Conservation (phyloP, 1,284 basidiomycete species). For the Leccinum huronense region DNA sequence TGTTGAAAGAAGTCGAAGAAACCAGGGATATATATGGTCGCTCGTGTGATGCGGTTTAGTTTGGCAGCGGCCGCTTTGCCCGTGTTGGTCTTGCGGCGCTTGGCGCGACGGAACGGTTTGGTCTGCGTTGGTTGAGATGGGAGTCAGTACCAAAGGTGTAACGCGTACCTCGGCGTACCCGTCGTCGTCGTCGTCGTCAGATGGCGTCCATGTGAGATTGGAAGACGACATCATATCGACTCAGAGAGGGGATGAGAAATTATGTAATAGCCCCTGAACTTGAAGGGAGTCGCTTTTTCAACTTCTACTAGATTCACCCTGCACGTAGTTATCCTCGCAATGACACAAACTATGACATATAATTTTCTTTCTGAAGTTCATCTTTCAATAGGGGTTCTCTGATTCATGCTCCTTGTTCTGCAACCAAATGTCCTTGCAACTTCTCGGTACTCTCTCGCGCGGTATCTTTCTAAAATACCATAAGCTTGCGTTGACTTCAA, state of each 20-base stretch:
- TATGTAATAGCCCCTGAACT: background rate
- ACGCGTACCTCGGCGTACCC: constrained; percentile 24
- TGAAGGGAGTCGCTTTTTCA: too few species aligned
- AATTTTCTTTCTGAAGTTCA: too few species aligned
- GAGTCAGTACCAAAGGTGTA: background rate
- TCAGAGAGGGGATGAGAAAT: background rate
- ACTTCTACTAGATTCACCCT: too few species aligned
- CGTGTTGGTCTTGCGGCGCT: constrained; percentile 30
- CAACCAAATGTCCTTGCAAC: too few species aligned
- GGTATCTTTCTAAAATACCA: too few species aligned
- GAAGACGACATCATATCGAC: constrained; percentile 4
- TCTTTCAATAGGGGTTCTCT: too few species aligned
- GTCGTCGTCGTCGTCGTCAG: constrained; percentile 27
- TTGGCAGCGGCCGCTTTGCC: constrained; percentile 15
- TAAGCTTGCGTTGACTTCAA: too few species aligned
- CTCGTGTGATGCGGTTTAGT: constrained; percentile 16
- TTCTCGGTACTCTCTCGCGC: too few species aligned
- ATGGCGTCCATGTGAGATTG: constrained; percentile 13
- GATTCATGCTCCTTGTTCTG: too few species aligned
- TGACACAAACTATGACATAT: too few species aligned
- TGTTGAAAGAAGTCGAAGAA: constrained; percentile 24
- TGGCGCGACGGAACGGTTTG: constrained; percentile 16
- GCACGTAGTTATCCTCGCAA: too few species aligned
- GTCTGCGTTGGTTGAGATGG: constrained; percentile 6
- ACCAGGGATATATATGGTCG: constrained; percentile 19